Percentiles rank a stretch among this genome's conserved stretches.
Evolutionary conservation across 352 stramenopile species (phyloP).

Genomic region (Phytopythium vexans): DNA sequence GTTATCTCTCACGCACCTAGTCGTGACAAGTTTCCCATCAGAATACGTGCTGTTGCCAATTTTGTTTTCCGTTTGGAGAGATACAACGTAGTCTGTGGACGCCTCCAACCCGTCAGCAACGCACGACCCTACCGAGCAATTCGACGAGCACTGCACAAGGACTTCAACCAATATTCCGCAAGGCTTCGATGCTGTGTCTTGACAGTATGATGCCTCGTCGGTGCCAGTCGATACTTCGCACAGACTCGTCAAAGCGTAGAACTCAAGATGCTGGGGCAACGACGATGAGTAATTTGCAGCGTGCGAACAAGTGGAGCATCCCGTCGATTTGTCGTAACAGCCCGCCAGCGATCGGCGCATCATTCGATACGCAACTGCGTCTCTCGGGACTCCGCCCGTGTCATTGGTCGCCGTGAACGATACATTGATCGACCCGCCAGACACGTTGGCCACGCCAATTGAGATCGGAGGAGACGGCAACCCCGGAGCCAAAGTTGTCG

Average conservation of each 20-base stretch:
- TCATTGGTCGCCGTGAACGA: conserved; percentile 13
- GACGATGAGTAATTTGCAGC: not conserved
- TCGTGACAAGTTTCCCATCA: conserved; percentile 4
- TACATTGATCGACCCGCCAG: conserved; percentile 29
- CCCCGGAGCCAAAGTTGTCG: conserved; percentile 10
- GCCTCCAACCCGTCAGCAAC: conserved; percentile 20
- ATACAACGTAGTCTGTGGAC: conserved; percentile 24
- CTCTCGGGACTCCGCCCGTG: conserved; percentile 23
- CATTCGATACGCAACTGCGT: conserved; percentile 17
- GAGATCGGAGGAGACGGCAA: conserved; percentile 17
- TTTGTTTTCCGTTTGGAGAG: conserved; percentile 27
- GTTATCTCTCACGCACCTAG: conserved; percentile 13
- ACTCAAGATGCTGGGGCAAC: too few relatives aligned
- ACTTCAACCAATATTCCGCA: conserved; percentile 13
- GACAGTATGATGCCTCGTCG: too few relatives aligned
- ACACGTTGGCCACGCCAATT: conserved; percentile 9
- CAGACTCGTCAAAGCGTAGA: too few relatives aligned
- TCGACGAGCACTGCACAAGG: conserved; percentile 11
- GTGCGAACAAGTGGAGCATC: conserved; percentile 26
- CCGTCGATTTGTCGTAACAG: conserved; percentile 16
- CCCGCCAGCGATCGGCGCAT: conserved; percentile 15
- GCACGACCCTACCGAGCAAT: conserved; percentile 8
- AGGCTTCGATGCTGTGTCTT: too few relatives aligned
- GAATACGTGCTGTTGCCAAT: conserved; percentile 30
- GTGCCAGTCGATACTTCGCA: too few relatives aligned